Evolutionary conservation across 2,329 filamentous ascomycete species (phyloP).

Genomic region (Apiospora marii): DNA sequence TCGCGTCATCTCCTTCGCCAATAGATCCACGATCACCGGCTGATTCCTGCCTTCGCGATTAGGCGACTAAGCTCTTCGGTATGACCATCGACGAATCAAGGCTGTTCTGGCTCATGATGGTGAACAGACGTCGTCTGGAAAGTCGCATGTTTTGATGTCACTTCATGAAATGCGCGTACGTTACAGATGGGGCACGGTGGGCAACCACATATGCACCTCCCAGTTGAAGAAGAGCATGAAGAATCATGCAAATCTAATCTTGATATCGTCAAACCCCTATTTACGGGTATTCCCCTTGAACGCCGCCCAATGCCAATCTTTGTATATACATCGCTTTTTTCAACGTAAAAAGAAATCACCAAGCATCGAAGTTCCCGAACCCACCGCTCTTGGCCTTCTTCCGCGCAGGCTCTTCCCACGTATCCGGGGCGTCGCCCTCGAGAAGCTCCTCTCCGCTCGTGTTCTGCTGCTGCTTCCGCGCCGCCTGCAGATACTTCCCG

Average conservation of each 20-base stretch:
- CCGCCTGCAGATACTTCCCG: conserved; percentile 84
- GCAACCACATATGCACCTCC: not conserved
- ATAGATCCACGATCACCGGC: conserved; percentile 2
- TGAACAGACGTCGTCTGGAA: conserved; percentile 57
- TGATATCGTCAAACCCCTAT: not conserved
- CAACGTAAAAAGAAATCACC: conserved; percentile 61
- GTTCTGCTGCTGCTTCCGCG: conserved; percentile 47
- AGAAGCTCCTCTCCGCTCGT: conserved; percentile 64
- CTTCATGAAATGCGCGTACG: not conserved
- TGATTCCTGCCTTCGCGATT: conserved; percentile 50
- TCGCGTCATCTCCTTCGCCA: conserved; percentile 35
- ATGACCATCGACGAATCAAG: conserved; percentile 53
- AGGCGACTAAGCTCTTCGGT: conserved; percentile 50
- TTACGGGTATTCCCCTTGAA: conserved; percentile 13
- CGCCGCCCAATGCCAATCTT: conserved; percentile 20
- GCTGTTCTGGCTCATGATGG: conserved; percentile 57
- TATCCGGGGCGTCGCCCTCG: conserved; percentile 67
- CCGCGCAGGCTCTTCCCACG: conserved; percentile 74
- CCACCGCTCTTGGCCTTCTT: conserved; percentile 84
- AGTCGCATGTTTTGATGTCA: not conserved
- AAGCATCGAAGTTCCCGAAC: conserved; percentile 95
- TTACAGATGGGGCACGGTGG: not conserved
- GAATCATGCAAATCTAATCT: not conserved
- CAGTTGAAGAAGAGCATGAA: not conserved
- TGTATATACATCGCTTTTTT: conserved; percentile 2